These are phyloP conservation scores for Exophiala lecanii-corni DNA, from an alignment of 2,329 filamentous ascomycete species.

Conservation along the genomic window DNA sequence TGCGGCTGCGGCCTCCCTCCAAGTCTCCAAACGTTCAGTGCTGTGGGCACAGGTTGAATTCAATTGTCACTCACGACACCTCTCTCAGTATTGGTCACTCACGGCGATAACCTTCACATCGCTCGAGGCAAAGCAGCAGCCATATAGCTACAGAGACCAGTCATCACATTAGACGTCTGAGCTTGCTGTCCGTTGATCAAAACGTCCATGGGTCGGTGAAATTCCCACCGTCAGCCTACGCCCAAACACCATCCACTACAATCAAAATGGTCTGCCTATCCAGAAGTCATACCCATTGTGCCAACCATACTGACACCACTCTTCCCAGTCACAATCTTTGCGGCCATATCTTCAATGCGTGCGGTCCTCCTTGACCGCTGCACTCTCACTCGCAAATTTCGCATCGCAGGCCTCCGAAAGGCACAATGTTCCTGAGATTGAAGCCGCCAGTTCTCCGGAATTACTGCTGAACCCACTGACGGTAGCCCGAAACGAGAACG, in stretches of 20 bases:
- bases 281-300: conserved; percentile 3
- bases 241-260: too few relatives aligned
- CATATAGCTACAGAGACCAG: too few relatives aligned
- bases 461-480: conserved; percentile 86
- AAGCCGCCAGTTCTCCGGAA: conserved; percentile 88
- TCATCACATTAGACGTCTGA: too few relatives aligned
- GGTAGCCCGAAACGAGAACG: conserved; percentile 92
- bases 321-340: conserved; percentile 79
- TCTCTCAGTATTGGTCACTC: too few relatives aligned
- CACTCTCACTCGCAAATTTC: conserved; percentile 92
- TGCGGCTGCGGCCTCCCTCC: background rate
- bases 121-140: too few relatives aligned
- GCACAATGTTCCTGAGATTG: conserved; percentile 97
- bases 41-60: too few relatives aligned
- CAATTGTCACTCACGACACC: too few relatives aligned
- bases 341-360: conserved; percentile 96
- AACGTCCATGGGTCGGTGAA: too few relatives aligned
- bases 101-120: too few relatives aligned
- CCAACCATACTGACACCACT: conserved; percentile 30
- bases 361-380: conserved; percentile 86
- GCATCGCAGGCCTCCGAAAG: conserved; percentile 93
- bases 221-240: too few relatives aligned
- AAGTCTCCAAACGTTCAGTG: background rate
- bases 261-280: conserved; percentile 22
- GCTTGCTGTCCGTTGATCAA: too few relatives aligned